Conservation (phyloP, 352 stramenopile genomes). For the Pythium phragmiticola region DNA sequence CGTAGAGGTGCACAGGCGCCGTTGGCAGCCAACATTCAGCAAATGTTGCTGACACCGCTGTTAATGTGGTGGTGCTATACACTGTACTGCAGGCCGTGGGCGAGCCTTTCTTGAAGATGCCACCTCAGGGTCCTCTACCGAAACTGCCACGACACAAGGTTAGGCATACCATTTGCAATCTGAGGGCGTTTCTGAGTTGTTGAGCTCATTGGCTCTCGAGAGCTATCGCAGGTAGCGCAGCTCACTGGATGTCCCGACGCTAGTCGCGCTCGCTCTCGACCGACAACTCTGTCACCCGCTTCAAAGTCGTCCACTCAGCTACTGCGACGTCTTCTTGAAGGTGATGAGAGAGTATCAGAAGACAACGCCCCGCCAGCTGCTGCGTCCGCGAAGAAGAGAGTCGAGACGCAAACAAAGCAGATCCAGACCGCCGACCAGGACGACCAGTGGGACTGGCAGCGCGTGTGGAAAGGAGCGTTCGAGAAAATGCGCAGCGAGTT, state of each 20-base stretch:
- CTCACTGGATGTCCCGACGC: conserved; percentile 3
- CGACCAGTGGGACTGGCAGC: conserved; percentile 70
- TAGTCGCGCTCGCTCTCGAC: neutral
- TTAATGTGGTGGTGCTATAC: conserved; percentile 1
- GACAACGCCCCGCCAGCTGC: neutral
- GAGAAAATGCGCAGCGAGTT: conserved; percentile 53
- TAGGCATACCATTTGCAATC: neutral
- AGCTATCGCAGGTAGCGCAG: conserved; percentile 26
- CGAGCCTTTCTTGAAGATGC: conserved; percentile 64
- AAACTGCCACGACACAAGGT: conserved; percentile 50
- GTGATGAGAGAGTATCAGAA: neutral
- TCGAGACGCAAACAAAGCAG: conserved; percentile 41
- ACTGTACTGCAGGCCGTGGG: conserved; percentile 32
- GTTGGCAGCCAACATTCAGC: no score
- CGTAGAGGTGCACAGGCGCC: neutral
- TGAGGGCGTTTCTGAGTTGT: neutral
- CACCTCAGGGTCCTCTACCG: conserved; percentile 53
- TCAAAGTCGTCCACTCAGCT: conserved; percentile 13
- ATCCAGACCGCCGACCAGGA: conserved; percentile 60
- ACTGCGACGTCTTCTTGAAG: conserved; percentile 11
- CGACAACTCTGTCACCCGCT: neutral
- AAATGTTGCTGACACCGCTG: neutral
- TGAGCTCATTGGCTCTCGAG: neutral
- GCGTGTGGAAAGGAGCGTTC: conserved; percentile 70
- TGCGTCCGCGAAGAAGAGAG: conserved; percentile 2